Percentiles rank a stretch among this genome's conserved stretches.
Conservation (phyloP, 2,329 filamentous ascomycete species). For the Pleomassaria siparia region DNA sequence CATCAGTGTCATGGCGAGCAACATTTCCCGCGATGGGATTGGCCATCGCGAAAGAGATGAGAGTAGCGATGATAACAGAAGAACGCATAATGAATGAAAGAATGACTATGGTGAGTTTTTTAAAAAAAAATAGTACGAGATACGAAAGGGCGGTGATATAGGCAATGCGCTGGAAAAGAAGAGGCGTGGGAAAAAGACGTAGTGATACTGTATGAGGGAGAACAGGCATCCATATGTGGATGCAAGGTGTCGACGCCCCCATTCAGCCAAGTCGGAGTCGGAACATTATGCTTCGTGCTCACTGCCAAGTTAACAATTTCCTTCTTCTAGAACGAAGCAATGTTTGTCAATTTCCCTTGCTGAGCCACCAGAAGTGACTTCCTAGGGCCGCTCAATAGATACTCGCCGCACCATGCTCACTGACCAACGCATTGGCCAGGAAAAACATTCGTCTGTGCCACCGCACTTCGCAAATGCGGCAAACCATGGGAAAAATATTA, state of each 20-base stretch:
- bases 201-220: not conserved
- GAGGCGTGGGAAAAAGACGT: not conserved
- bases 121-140: not conserved
- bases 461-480: not conserved
- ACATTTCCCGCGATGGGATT: slow-evolving; percentile 1
- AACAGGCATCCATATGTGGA: not conserved
- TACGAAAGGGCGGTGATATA: not conserved
- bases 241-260: not conserved
- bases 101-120: slow-evolving; percentile 1
- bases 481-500: not conserved
- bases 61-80: slow-evolving; percentile 4
- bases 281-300: not conserved
- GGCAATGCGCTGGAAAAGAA: not conserved
- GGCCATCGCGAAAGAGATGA: slow-evolving; percentile 5
- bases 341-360: not conserved
- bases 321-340: not conserved
- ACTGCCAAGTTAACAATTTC: not conserved
- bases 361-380: too few species aligned
- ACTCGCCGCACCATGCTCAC: too few species aligned
- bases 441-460: not conserved
- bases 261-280: not conserved
- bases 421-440: not conserved
- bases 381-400: too few species aligned
- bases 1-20: not conserved
- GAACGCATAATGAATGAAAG: slow-evolving; percentile 6